These are phyloP conservation scores for Suillus cothurnatus DNA, from an alignment of 768 basidiomycete genomes.

Conservation along the genomic window DNA sequence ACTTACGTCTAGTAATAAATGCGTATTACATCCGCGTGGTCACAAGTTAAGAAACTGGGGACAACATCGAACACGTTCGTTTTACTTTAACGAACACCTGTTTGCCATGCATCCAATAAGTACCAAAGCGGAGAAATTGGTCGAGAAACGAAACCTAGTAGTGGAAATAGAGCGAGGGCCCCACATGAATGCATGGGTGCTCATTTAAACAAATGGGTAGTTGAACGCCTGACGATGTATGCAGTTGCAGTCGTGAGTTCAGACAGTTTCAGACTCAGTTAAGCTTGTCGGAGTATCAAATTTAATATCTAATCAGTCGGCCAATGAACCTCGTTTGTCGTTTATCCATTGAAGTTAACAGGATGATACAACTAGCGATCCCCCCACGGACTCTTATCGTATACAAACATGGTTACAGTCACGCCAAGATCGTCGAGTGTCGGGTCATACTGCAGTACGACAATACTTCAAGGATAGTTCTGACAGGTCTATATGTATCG, in stretches of 20 bases:
- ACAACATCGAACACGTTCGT: not conserved
- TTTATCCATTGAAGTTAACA: not conserved
- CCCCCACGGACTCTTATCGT: not conserved
- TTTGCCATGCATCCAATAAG: not conserved
- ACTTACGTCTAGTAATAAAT: not conserved
- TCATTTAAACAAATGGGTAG: not conserved
- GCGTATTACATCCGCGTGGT: not conserved
- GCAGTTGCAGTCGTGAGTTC: no score
- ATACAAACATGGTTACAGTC: not conserved
- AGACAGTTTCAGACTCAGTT: no score
- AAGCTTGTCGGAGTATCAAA: not conserved
- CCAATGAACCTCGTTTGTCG: no score
- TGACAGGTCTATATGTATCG: not conserved
- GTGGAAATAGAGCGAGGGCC: not conserved
- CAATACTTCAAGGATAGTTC: not conserved
- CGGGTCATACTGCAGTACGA: not conserved
- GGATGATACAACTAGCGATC: not conserved
- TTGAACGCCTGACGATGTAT: not conserved
- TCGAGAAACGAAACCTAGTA: not conserved
- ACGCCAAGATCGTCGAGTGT: not conserved
- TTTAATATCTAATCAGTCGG: no score
- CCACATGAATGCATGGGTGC: not conserved
- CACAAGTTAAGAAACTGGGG: not conserved
- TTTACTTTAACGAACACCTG: not conserved
- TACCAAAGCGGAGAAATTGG: not conserved